phyloP scores from a whole-genome alignment of 495 filamentous ascomycete species.

The Geoglossum glabrum region DNA sequence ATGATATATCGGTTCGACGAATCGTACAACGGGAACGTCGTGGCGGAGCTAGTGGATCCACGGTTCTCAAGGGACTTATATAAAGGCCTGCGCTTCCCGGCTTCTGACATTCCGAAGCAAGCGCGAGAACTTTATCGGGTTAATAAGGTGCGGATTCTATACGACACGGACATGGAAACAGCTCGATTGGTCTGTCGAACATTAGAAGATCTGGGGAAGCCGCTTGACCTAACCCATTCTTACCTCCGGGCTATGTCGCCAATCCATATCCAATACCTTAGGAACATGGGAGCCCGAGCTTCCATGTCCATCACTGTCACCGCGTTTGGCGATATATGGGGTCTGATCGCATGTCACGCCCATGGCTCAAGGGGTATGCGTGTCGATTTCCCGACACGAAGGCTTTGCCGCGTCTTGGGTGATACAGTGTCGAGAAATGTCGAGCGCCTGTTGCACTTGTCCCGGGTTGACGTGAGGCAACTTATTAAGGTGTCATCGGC shows the following conservation, averaged over 20 bases:
- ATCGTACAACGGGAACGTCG: constrained; percentile 64
- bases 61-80: constrained; percentile 67
- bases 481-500: constrained; percentile 65
- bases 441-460: constrained; percentile 72
- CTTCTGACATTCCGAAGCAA: constrained; percentile 77
- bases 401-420: constrained; percentile 83
- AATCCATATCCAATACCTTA: constrained; percentile 73
- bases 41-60: constrained; percentile 72
- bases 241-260: constrained; percentile 85
- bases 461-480: constrained; percentile 61
- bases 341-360: constrained; percentile 70
- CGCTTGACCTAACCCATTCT: constrained; percentile 67
- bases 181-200: constrained; percentile 69
- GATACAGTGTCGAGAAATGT: constrained; percentile 79
- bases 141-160: constrained; percentile 62
- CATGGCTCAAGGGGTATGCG: constrained; percentile 67
- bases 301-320: constrained; percentile 94
- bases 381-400: constrained; percentile 76
- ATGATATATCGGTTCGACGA: constrained; percentile 90
- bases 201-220: constrained; percentile 50
- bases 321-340: constrained; percentile 71
- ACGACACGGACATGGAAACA: constrained; percentile 55
- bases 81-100: constrained; percentile 79
- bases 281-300: constrained; percentile 75
- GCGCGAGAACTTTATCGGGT: constrained; percentile 62